Base-by-base conservation (phyloP, 2,329 filamentous ascomycete species). In the Ceratocystis papillata region DNA sequence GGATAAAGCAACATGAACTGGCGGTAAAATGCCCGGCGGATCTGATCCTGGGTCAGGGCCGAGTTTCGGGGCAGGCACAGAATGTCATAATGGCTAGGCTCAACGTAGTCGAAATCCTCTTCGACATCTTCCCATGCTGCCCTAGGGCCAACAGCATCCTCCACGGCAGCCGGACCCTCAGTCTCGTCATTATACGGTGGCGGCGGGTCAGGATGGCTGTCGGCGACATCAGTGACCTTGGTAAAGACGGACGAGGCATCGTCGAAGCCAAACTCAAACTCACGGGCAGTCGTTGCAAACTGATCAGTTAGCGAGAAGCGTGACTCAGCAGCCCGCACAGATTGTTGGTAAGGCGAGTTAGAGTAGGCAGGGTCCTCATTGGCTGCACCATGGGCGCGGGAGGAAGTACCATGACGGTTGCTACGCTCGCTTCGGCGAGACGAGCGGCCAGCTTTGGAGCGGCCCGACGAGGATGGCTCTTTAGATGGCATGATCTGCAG, bases 211-310 rank as follows among this genome's bases (percentile, higher is more conserved):
- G 41, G 70, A 70, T 12, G 22, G 41, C 3, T 44, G 10, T 57
- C 66, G 25, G 45, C 66, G 33, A 50, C 62, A 60, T 67, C 66
- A 5, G 69, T 72, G 61, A 66, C 67, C 44, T 73, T 72, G 30
- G 78, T 77, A 65, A 76, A 72, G 55, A 79, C 71, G 20, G 78
- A 79, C 50, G 77, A 78, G 22, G 73, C 75, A 68, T 80, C 79
- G 69, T 80, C 79, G 65, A 78, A 78, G 69, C 75, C 79, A 63
- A 80, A 78, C 61, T 79, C 78, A 62, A 76, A 77, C 67, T 80
- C 78, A 61, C 74, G 74, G 41, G 77, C 73, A 5, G 79, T 80
- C 45, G 77, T 72, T 22, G 79, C 78, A 67, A 80, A 81, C 65
- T 80, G 78, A 57, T 80, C 77, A 59, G 75, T 76, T 60, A 80